Conservation (phyloP, 257 asterid species). For the Solanum appendiculatum region DNA sequence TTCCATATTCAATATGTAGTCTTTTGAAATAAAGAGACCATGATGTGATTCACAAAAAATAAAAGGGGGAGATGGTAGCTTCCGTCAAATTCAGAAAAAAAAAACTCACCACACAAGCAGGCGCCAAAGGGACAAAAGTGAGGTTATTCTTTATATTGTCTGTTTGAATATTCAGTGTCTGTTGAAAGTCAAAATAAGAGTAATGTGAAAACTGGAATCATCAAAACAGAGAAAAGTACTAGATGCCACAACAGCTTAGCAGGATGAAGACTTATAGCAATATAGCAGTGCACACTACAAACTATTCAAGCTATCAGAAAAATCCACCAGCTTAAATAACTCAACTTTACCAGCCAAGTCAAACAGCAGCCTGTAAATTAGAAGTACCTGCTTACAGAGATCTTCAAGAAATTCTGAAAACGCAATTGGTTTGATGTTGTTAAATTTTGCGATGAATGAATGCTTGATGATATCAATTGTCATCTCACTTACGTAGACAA, state of each 20-base stretch:
- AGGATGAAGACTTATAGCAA: background rate
- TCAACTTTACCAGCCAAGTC: background rate
- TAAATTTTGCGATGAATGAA: slow-evolving; percentile 94
- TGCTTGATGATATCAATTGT: slow-evolving; percentile 86
- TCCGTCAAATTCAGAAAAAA: background rate
- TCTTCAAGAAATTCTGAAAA: slow-evolving; percentile 95
- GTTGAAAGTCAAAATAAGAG: slow-evolving; percentile 1
- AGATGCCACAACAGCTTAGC: background rate
- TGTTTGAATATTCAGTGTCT: slow-evolving; percentile 63
- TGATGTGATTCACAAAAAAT: background rate
- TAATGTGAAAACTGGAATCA: background rate
- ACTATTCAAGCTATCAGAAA: background rate
- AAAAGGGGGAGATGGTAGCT: background rate
- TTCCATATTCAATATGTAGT: background rate
- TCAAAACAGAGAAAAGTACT: background rate
- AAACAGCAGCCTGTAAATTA: background rate
- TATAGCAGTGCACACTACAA: background rate
- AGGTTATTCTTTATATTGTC: slow-evolving; percentile 61
- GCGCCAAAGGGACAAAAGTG: slow-evolving; percentile 82
- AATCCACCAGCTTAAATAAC: background rate
- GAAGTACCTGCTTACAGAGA: slow-evolving; percentile 86
- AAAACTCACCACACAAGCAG: slow-evolving; percentile 88
- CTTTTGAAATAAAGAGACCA: background rate
- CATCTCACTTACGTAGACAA: slow-evolving; percentile 77
- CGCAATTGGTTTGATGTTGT: slow-evolving; percentile 77